These are phyloP conservation scores for Gossypium lobatum DNA, from an alignment of 441 rosid species.

Conservation along the genomic window DNA sequence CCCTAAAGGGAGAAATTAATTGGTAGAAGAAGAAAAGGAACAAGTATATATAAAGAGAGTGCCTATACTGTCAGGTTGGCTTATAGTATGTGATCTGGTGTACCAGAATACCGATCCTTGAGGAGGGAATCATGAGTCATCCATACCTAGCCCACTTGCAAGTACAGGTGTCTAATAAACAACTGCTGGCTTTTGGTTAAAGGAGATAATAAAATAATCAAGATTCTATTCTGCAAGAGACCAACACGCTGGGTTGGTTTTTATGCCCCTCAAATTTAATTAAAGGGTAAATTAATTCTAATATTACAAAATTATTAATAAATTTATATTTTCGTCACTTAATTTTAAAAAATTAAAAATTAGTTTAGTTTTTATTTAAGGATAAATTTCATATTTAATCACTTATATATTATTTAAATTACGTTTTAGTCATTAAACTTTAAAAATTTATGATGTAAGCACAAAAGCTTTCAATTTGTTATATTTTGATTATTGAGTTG, in stretches of 20 bases:
- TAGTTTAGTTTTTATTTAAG: too few relatives aligned
- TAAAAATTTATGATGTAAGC: too few relatives aligned
- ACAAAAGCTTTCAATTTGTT: accelerated
- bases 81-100: background rate
- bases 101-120: background rate
- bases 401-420: too few relatives aligned
- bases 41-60: background rate
- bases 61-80: background rate
- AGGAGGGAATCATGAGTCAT: background rate
- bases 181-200: background rate
- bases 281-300: too few relatives aligned
- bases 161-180: constrained; percentile 12
- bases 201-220: background rate
- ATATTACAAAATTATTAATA: too few relatives aligned
- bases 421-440: too few relatives aligned
- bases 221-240: background rate
- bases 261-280: too few relatives aligned
- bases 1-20: background rate
- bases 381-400: too few relatives aligned
- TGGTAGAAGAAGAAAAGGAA: background rate
- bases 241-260: too few relatives aligned
- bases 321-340: accelerated
- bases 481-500: too few relatives aligned
- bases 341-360: too few relatives aligned
- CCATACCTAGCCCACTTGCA: constrained; percentile 2